phyloP scores from a whole-genome alignment of 805 yeast genomes.

The Candida ortonii region DNA sequence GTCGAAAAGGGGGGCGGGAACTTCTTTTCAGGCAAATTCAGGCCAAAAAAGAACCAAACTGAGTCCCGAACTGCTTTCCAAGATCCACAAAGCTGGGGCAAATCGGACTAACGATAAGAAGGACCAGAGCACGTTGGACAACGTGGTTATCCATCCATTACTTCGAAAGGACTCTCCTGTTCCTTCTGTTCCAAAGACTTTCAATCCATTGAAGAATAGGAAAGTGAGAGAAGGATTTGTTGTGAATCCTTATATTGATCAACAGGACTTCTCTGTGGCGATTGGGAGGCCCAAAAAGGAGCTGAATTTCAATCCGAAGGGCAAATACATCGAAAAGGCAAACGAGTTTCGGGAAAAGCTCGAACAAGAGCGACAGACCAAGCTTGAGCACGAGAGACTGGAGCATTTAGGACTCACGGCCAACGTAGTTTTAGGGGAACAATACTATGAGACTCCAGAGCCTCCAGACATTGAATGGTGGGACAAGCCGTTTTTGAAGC shows the following conservation, averaged over 20 bases:
- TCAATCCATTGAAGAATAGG: slow-evolving; percentile 23
- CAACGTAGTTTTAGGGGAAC: slow-evolving; percentile 54
- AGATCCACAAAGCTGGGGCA: slow-evolving; percentile 3
- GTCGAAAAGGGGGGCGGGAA: slow-evolving; percentile 1
- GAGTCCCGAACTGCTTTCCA: slow-evolving; percentile 4
- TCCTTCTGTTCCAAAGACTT: slow-evolving; percentile 14
- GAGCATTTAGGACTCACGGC: slow-evolving; percentile 46
- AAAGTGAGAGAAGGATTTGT: slow-evolving; percentile 28
- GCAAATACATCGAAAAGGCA: slow-evolving; percentile 60
- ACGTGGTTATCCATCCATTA: slow-evolving; percentile 32
- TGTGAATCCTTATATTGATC: slow-evolving; percentile 34
- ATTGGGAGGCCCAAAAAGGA: slow-evolving; percentile 32
- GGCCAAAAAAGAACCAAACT: slow-evolving; percentile 3
- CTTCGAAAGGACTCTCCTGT: slow-evolving; percentile 17
- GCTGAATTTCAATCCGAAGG: slow-evolving; percentile 55
- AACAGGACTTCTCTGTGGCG: slow-evolving; percentile 23
- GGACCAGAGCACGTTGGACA: slow-evolving; percentile 14
- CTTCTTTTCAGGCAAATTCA: too few species aligned
- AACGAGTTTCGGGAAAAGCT: slow-evolving; percentile 44
- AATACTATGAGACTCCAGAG: slow-evolving; percentile 39
- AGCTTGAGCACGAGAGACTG: slow-evolving; percentile 32
- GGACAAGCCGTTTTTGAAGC: slow-evolving; percentile 60
- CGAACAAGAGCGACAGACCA: slow-evolving; percentile 32
- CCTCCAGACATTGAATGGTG: slow-evolving; percentile 88
- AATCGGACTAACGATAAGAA: slow-evolving; percentile 5